Conservation (phyloP, 176 grass and related monocot species). For the Thinopyrum elongatum region DNA sequence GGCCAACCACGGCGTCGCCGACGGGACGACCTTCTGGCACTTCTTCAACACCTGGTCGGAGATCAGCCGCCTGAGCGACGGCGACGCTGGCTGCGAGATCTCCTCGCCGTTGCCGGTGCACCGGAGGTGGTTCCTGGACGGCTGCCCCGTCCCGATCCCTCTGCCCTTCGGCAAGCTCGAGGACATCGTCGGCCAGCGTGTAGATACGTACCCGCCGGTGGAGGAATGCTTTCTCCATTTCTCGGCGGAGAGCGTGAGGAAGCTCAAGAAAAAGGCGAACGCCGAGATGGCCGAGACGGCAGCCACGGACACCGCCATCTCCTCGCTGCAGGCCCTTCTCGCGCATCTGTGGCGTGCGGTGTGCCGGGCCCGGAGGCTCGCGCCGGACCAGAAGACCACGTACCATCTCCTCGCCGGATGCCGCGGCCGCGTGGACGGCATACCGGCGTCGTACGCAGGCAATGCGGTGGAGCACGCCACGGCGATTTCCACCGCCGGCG, state of each 20-base stretch:
- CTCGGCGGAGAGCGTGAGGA: not conserved
- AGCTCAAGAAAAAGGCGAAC: not conserved
- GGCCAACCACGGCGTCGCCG: too few relatives aligned
- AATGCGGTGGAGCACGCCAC: not conserved
- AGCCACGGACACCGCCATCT: not conserved
- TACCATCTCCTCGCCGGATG: not conserved
- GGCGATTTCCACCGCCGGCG: not conserved
- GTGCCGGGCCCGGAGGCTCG: not conserved
- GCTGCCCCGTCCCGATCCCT: not conserved
- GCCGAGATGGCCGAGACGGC: not conserved
- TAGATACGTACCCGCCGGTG: not conserved
- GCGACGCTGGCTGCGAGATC: not conserved
- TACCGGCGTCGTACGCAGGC: not conserved
- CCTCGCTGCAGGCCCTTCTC: constrained; percentile 8
- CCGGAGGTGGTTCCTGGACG: not conserved
- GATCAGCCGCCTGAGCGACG: too few relatives aligned
- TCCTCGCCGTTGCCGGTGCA: not conserved
- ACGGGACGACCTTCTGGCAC: too few relatives aligned
- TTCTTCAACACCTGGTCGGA: too few relatives aligned
- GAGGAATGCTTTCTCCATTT: not conserved
- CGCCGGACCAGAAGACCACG: not conserved
- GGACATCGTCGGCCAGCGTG: not conserved
- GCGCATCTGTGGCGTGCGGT: not conserved
- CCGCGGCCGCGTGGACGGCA: constrained; percentile 2
- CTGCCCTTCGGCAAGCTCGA: not conserved